phyloP scores from a whole-genome alignment of 495 filamentous ascomycete species.

The Penicillium angulare region DNA sequence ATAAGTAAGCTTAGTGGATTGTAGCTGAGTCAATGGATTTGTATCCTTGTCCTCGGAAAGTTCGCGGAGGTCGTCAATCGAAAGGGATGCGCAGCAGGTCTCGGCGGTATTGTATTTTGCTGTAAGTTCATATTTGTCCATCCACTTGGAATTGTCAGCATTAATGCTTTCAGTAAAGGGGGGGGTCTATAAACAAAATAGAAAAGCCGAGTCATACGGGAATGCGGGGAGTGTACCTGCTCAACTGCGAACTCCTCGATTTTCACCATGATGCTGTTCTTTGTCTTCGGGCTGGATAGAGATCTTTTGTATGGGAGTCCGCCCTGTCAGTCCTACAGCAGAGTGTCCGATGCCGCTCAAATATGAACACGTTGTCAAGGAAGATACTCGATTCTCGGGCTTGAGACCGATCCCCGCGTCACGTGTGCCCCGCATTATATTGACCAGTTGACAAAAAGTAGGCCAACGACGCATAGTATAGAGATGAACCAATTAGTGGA shows the following conservation, averaged over 20 bases:
- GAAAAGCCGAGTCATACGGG: constrained; percentile 1
- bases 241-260: constrained; percentile 69
- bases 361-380: neutral
- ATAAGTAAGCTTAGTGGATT: constrained; percentile 60
- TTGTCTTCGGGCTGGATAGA: neutral
- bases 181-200: neutral
- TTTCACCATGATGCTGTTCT: constrained; percentile 11
- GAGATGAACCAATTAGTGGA: too few relatives aligned
- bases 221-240: constrained; percentile 48
- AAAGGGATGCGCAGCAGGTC: constrained; percentile 81
- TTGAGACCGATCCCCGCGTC: neutral
- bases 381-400: too few relatives aligned
- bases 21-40: constrained; percentile 33
- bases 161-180: neutral
- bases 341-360: neutral
- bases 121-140: constrained; percentile 77
- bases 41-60: constrained; percentile 55
- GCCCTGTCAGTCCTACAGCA: neutral
- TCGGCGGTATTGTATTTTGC: constrained; percentile 83
- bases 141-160: constrained; percentile 61
- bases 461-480: too few relatives aligned
- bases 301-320: neutral
- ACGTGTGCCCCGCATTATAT: neutral
- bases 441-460: neutral
- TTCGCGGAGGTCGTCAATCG: constrained; percentile 64